Evolutionary conservation across 2,329 filamentous ascomycete species (phyloP).

Genomic region (Pestalotiopsis sp.): DNA sequence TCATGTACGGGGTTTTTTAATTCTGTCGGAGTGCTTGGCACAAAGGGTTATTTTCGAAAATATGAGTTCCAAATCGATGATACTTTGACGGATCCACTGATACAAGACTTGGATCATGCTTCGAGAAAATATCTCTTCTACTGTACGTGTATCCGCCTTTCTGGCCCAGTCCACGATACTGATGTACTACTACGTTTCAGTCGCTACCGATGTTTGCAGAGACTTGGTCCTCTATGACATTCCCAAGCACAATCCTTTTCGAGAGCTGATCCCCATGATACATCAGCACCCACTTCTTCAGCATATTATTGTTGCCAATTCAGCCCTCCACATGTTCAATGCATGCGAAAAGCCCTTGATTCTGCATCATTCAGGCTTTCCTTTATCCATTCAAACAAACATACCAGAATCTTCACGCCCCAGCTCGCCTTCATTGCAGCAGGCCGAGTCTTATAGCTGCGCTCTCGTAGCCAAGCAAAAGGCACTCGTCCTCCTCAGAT

Average conservation of each 20-base stretch:
- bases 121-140: not conserved
- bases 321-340: not conserved
- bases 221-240: not conserved
- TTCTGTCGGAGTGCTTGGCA: not conserved
- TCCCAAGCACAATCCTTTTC: not conserved
- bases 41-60: not conserved
- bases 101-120: not conserved
- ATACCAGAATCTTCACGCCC: not conserved
- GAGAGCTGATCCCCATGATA: not conserved
- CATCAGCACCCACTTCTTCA: not conserved
- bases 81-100: not conserved
- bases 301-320: not conserved
- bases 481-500: not conserved
- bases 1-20: not conserved
- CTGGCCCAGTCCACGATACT: not conserved
- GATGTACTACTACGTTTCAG: not conserved
- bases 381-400: not conserved
- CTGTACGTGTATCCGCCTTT: not conserved
- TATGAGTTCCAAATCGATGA: not conserved
- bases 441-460: not conserved
- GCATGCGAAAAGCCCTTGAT: not conserved
- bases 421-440: not conserved
- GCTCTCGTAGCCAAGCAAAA: not conserved
- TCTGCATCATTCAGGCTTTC: not conserved
- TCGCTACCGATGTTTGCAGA: not conserved